Conservation (phyloP, 2,329 filamentous ascomycete genomes). For the Verticillium albo-atrum region DNA sequence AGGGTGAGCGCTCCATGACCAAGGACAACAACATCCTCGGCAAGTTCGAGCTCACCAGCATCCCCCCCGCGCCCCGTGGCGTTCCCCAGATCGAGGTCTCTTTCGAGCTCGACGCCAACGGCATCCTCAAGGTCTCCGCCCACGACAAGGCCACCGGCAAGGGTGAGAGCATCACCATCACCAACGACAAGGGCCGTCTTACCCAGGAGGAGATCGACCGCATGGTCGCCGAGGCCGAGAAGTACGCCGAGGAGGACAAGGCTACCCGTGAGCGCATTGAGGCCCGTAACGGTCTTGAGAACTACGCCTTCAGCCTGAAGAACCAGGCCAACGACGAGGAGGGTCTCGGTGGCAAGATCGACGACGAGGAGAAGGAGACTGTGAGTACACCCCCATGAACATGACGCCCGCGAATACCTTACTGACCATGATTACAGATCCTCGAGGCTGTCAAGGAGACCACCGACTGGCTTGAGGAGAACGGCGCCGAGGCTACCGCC, state of each 20-base stretch:
- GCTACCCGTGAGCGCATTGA: constrained; percentile 95
- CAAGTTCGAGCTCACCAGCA: constrained; percentile 97
- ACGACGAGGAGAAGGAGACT: constrained; percentile 97
- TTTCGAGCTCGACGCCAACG: constrained; percentile 97
- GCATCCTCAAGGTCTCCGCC: constrained; percentile 94
- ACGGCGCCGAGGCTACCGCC: constrained; percentile 74
- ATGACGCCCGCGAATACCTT: not conserved
- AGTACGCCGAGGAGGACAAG: constrained; percentile 99
- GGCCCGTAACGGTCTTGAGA: constrained; percentile 93
- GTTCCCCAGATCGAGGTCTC: constrained; percentile 98
- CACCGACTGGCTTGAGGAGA: constrained; percentile 95
- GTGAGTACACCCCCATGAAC: constrained; percentile 44
- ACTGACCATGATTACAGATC: constrained; percentile 44
- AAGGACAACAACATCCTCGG: constrained; percentile 97
- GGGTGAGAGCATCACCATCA: constrained; percentile 96
- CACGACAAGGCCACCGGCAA: constrained; percentile 98
- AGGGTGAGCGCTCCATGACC: constrained; percentile 90
- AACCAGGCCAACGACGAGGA: constrained; percentile 98
- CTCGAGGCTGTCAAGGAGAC: constrained; percentile 96
- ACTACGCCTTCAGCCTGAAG: constrained; percentile 98
- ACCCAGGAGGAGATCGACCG: constrained; percentile 97
- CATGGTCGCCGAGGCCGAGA: constrained; percentile 97
- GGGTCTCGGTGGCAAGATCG: constrained; percentile 96
- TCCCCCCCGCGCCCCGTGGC: constrained; percentile 90
- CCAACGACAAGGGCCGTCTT: constrained; percentile 98